phyloP scores from a whole-genome alignment of 345 rosid genomes.

The Hibiscus syriacus region DNA sequence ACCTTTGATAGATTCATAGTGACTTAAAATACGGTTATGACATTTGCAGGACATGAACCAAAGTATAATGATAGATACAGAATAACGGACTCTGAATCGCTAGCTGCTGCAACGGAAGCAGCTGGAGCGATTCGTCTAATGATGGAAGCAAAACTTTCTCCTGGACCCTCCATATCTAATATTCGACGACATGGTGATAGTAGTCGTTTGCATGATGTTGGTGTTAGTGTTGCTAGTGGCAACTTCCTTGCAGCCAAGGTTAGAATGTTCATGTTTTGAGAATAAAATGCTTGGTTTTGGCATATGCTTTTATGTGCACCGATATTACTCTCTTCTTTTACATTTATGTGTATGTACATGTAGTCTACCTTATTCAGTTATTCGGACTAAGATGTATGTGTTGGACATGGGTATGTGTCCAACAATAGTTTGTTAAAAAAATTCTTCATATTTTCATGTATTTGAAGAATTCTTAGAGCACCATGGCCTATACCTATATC shows the following conservation, averaged over 20 bases:
- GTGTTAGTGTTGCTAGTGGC: conserved; percentile 93
- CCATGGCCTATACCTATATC: background rate
- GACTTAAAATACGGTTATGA: conserved; percentile 4
- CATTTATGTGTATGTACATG: background rate
- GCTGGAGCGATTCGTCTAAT: conserved; percentile 80
- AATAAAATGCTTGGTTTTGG: background rate
- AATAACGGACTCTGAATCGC: conserved; percentile 72
- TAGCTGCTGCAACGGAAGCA: conserved; percentile 91
- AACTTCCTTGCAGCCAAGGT: conserved; percentile 98
- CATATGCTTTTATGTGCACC: background rate
- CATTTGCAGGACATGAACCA: conserved; percentile 53
- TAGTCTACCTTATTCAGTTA: background rate
- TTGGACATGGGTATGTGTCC: background rate
- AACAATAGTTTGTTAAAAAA: background rate
- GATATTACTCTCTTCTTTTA: background rate
- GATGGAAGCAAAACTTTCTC: conserved; percentile 95
- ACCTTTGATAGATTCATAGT: conserved; percentile 2
- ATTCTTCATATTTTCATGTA: background rate
- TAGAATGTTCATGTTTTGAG: background rate
- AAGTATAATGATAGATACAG: conserved; percentile 71
- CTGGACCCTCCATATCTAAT: conserved; percentile 82
- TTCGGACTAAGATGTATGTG: background rate
- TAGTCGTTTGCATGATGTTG: conserved; percentile 79
- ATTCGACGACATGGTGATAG: conserved; percentile 86
- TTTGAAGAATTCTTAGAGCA: background rate